Evolutionary conservation across 768 basidiomycete genomes (phyloP).

Genomic region (Daedaleopsis sinensis): DNA sequence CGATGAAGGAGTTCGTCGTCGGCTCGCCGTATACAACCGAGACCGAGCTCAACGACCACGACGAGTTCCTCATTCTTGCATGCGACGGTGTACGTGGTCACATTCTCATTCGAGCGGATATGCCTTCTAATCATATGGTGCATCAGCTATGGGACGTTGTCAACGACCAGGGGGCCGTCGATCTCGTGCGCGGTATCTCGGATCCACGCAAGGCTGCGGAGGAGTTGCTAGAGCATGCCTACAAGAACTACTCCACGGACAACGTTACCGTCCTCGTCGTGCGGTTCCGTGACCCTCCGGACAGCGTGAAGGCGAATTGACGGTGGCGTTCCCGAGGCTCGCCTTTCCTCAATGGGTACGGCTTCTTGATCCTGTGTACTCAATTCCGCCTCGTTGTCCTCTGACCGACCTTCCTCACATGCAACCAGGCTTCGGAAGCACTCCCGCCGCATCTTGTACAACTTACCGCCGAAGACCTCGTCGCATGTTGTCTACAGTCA

Average conservation of each 20-base stretch:
- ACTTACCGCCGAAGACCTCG: conserved; percentile 18
- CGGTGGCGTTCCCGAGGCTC: conserved; percentile 20
- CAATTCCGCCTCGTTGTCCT: neutral
- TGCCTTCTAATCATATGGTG: neutral
- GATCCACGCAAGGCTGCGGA: conserved; percentile 86
- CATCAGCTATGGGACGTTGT: conserved; percentile 94
- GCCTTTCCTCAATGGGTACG: conserved; percentile 12
- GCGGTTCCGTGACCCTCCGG: conserved; percentile 62
- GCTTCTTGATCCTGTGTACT: neutral
- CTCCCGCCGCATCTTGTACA: conserved; percentile 16
- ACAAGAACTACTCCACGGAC: conserved; percentile 88
- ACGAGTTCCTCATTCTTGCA: conserved; percentile 94
- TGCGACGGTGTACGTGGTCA: conserved; percentile 87
- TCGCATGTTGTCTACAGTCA: conserved; percentile 12
- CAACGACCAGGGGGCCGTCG: conserved; percentile 87
- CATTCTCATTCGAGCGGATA: neutral
- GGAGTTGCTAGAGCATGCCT: conserved; percentile 78
- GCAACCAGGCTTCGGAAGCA: conserved; percentile 15
- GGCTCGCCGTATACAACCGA: conserved; percentile 99
- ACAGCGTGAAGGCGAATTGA: conserved; percentile 19
- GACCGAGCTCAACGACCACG: conserved; percentile 85
- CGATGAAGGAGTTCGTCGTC: conserved; percentile 99
- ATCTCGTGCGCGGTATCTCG: conserved; percentile 69
- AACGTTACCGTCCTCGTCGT: conserved; percentile 93
- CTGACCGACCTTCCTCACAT: neutral